Percentiles rank a stretch among this genome's conserved stretches.
Conservation (phyloP, 306 rosid genomes). For the apple (Malus domestica) region ASM211411v1 NC_041789.1:8813501-8814000, state of each 20-base stretch:
- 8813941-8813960: conserved; percentile 94
- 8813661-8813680: conserved; percentile 80
- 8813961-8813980: conserved; percentile 86
- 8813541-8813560: conserved; percentile 73
- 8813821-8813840: conserved; percentile 99
- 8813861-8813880: conserved; percentile 96
- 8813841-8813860: conserved; percentile 94
- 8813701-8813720: conserved; percentile 99
- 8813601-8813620: conserved; percentile 91
- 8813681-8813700: conserved; percentile 98
- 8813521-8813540: conserved; percentile 73
- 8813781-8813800: conserved; percentile 91
- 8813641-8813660: conserved; percentile 97
- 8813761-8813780: conserved; percentile 98
- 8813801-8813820: conserved; percentile 97
- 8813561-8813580: conserved; percentile 86
- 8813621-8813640: conserved; percentile 97
- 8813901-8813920: conserved; percentile 87
- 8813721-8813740: conserved; percentile 97
- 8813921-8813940: conserved; percentile 95
- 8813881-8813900: conserved; percentile 97
- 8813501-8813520: conserved; percentile 88
- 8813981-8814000: conserved; percentile 82
- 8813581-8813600: conserved; percentile 98
- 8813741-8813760: conserved; percentile 89